Base-by-base conservation (phyloP, 768 basidiomycete species). In the Trametes elegans region DNA sequence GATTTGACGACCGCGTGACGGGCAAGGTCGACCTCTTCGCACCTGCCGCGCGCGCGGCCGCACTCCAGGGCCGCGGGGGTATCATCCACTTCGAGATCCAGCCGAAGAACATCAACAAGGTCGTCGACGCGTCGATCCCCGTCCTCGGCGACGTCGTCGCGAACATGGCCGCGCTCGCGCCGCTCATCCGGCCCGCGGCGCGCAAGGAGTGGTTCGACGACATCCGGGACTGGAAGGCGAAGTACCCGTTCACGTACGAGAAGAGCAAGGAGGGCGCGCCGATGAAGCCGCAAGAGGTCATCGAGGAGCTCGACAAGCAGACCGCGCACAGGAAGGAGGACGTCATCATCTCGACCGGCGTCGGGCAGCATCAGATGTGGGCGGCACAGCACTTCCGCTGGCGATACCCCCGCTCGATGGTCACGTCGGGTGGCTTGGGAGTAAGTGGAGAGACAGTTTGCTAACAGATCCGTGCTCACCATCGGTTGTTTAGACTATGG, bases 301-400 rank as follows among this genome's bases (percentile, higher is more conserved):
- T 99, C 35, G 88, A 93, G 74, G 95, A 95, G 74, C 79, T 99
- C 36, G 87, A 98, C 65, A 76, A 66, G 49, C 90, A 93, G 75
- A 84, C 83, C n/a, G 76, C 75, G 43, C 78, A 88, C 55, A 81
- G 76, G 70, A 96, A 98, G 75, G 88, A 91, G 53, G 84, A 98
- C 21, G 81, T 97, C 34, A 74, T 99, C 66, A 73, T 99, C 48
- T 72, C 92, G 10, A 99, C 97, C 14, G 97, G 97, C 63, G 97
- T 99, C 19, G 97, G 97, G 7, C 97, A 99, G 70, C 97, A 98
- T 74, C 96, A 99, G 73, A 98, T 98, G 97, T 98, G 93, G 94
- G 96, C 96, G 2, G 92, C 91, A 36, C 97, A 99, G 71, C 79
- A 87, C 69, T 98, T 83, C 73, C 79, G 95, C 55, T 99, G 95